Evolutionary conservation across 192 early-diverging fungal species (phyloP), one percentile per base, ranked within the genome.

Genomic region (Chytriomyces confervae): DNA sequence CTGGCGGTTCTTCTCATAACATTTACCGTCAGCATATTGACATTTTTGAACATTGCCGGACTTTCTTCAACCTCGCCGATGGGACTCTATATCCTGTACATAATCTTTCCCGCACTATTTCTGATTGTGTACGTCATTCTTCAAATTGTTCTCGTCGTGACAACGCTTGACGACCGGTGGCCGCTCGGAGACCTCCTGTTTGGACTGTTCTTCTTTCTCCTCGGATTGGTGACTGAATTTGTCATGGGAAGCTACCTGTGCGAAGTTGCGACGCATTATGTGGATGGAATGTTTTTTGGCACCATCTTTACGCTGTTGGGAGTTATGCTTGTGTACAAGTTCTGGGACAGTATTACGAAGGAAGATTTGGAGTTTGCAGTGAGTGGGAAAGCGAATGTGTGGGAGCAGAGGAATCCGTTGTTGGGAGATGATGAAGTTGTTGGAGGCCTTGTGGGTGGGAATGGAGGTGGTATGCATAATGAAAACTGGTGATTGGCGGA

Each of bases 291-390:
- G 86, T 98, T 98, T 91, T 97, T 98, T 89, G 94, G 93, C 23
- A 91, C 92, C 6, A 95, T 96, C 48, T 92, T 92, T 76, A 95
- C 92, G 13, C 85, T 98, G 57, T 85, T 98, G 72, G 91, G 92
- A 50, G 95, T 98, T 62, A 98, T 98, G 97, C 97, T 98, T 95
- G 93, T 98, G 0, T 98, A 98, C 91, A 98, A 98, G 87, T 98
- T 95, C 87, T 98, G 97, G 97, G 97, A 98, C 82, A 93, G 92
- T 45, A 98, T 98, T 82, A 98, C 97, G 51, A 97, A 98, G 88
- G 97, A 98, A 79, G 97, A 98, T 78, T 88, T 98, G 49, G 97
- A 98, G 86, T 98, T 97, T 80, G 90, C 91, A 7, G 94, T 95
- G 48, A 92, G 93, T 43, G 90, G 89, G 16, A 95, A 95, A 81